Percentiles rank a stretch among this genome's conserved stretches.
These are phyloP conservation scores for Musa balbisiana DNA, from an alignment of 202 grass and related monocot genomes.

Conservation along the genomic window DNA sequence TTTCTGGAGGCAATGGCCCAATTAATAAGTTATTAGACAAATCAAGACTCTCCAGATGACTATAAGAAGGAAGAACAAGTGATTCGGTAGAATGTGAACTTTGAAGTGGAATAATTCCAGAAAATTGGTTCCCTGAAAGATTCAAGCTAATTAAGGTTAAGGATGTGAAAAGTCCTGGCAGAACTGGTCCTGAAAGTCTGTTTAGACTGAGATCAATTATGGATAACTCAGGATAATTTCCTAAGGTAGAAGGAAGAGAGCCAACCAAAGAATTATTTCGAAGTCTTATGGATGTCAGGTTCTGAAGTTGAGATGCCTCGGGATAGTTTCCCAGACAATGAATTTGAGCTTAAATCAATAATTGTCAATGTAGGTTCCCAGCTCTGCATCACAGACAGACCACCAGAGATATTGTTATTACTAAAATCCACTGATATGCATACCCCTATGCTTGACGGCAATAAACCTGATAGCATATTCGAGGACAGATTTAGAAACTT, in stretches of 20 bases:
- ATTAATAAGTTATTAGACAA: conserved; percentile 79
- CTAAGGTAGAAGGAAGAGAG: conserved; percentile 69
- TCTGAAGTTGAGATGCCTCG: conserved; percentile 68
- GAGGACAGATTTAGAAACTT: conserved; percentile 84
- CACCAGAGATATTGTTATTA: conserved; percentile 53
- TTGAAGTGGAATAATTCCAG: conserved; percentile 71
- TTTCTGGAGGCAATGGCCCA: conserved; percentile 67
- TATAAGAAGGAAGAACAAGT: conserved; percentile 47
- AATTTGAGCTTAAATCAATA: conserved; percentile 92
- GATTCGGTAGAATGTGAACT: conserved; percentile 69
- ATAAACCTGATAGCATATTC: conserved; percentile 65
- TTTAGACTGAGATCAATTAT: conserved; percentile 86
- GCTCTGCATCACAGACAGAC: conserved; percentile 53
- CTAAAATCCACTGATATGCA: conserved; percentile 76
- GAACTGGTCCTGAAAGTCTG: conserved; percentile 64
- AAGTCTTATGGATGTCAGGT: conserved; percentile 58
- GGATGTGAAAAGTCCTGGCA: conserved; percentile 60
- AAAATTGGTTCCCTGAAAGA: conserved; percentile 77
- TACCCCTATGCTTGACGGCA: conserved; percentile 48
- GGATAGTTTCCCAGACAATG: conserved; percentile 60
- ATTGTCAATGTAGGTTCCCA: conserved; percentile 58
- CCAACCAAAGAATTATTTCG: conserved; percentile 68
- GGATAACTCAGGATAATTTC: conserved; percentile 63
- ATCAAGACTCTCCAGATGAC: conserved; percentile 66
- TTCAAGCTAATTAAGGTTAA: conserved; percentile 63